Percentiles rank a stretch among this genome's conserved stretches.
phyloP scores from a whole-genome alignment of 495 filamentous ascomycete genomes.

The Sporormia fimetaria region DNA sequence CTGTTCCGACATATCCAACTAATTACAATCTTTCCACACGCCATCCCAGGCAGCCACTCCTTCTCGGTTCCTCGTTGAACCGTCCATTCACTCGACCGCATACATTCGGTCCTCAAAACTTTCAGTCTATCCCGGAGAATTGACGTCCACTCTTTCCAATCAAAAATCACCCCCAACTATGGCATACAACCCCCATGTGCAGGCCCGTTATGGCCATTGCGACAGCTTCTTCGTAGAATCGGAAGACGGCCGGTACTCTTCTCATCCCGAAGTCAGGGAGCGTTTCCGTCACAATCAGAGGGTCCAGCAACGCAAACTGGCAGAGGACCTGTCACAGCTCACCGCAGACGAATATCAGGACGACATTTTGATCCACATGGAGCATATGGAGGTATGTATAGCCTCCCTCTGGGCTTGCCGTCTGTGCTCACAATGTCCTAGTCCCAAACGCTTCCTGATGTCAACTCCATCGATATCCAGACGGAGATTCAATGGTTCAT shows the following conservation, averaged over 20 bases:
- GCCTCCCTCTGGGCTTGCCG: background rate
- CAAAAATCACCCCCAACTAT: slow-evolving; percentile 37
- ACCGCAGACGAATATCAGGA: slow-evolving; percentile 83
- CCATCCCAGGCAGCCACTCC: slow-evolving; percentile 47
- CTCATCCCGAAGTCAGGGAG: slow-evolving; percentile 44
- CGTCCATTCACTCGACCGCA: slow-evolving; percentile 24
- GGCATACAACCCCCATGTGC: slow-evolving; percentile 49
- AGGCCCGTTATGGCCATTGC: slow-evolving; percentile 37
- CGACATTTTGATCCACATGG: slow-evolving; percentile 85
- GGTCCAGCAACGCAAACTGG: slow-evolving; percentile 70
- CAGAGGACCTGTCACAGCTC: slow-evolving; percentile 70
- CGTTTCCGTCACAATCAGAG: slow-evolving; percentile 61
- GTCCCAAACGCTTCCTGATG: slow-evolving; percentile 85
- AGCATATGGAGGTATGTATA: slow-evolving; percentile 85
- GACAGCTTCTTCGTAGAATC: slow-evolving; percentile 83
- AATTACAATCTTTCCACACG: slow-evolving; percentile 47
- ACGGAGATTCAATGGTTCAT: slow-evolving; percentile 99
- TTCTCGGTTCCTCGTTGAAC: slow-evolving; percentile 32
- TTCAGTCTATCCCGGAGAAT: slow-evolving; percentile 30
- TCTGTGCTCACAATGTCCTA: slow-evolving; percentile 35
- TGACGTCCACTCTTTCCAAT: slow-evolving; percentile 32
- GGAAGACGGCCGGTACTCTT: slow-evolving; percentile 44
- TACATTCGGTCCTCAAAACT: slow-evolving; percentile 2
- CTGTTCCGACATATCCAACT: slow-evolving; percentile 43
- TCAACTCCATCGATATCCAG: slow-evolving; percentile 96